phyloP scores from a whole-genome alignment of 1,139 yeast genomes.

The Magnusiomyces suaveolens region DNA sequence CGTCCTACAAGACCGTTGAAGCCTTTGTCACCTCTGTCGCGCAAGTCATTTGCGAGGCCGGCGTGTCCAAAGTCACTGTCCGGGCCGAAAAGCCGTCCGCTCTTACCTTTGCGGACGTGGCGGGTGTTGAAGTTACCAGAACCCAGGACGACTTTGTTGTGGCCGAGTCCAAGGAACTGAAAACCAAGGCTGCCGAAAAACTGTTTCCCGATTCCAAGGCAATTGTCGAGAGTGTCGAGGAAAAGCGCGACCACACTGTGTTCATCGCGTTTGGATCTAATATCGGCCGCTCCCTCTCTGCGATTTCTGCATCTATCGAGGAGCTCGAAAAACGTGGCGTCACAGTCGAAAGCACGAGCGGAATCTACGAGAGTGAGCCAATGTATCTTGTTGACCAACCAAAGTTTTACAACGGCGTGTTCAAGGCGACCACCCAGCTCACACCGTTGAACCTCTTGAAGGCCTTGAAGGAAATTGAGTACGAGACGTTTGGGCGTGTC shows the following conservation, averaged over 20 bases:
- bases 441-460: constrained; percentile 56
- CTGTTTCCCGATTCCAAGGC: constrained; percentile 10
- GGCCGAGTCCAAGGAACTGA: background rate
- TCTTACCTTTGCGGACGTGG: constrained; percentile 75
- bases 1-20: constrained; percentile 86
- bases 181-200: background rate
- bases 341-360: constrained; percentile 52
- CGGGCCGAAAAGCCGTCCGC: constrained; percentile 82
- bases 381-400: constrained; percentile 82
- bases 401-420: constrained; percentile 75
- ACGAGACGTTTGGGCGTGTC: constrained; percentile 50
- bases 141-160: constrained; percentile 16
- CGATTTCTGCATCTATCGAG: constrained; percentile 50
- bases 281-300: constrained; percentile 57
- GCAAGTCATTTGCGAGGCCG: constrained; percentile 44
- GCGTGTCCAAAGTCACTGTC: constrained; percentile 41
- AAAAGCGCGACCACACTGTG: constrained; percentile 41
- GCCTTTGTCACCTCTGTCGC: constrained; percentile 74
- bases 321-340: constrained; percentile 40
- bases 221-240: constrained; percentile 6
- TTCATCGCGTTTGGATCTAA: constrained; percentile 88
- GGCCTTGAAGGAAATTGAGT: constrained; percentile 66
- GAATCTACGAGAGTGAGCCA: constrained; percentile 80
- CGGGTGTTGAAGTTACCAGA: constrained; percentile 69
- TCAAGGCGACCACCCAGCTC: constrained; percentile 48